These are phyloP conservation scores for Mortierella sp. DNA, from an alignment of 371 early-diverging fungal genomes.

Conservation along the genomic window DNA sequence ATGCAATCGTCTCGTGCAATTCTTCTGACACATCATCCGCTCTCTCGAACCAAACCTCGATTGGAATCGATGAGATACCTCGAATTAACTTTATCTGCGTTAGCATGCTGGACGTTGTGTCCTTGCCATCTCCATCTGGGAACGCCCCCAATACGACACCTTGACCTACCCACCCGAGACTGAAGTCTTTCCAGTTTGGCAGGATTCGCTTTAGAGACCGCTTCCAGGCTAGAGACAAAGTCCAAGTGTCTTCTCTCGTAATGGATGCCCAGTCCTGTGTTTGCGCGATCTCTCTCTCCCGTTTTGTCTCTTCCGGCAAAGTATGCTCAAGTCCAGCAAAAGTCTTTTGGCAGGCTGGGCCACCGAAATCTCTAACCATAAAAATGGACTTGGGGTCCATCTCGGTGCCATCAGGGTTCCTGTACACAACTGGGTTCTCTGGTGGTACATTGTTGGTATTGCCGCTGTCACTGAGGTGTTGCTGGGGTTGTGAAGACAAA, in stretches of 20 bases:
- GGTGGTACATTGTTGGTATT: not conserved
- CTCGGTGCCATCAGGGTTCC: slow-evolving; percentile 42
- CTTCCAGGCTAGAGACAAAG: slow-evolving; percentile 40
- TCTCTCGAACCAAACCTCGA: slow-evolving; percentile 55
- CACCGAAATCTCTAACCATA: slow-evolving; percentile 46
- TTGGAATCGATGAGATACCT: slow-evolving; percentile 45
- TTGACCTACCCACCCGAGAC: slow-evolving; percentile 42
- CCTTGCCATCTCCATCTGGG: slow-evolving; percentile 25
- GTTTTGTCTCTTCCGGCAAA: slow-evolving; percentile 8
- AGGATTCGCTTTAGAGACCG: slow-evolving; percentile 29
- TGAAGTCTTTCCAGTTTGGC: slow-evolving; percentile 51
- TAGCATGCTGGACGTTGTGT: slow-evolving; percentile 25
- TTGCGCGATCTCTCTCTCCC: slow-evolving; percentile 30
- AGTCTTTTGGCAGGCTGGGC: slow-evolving; percentile 15
- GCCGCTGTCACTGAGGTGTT: not conserved
- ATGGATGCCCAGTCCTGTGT: slow-evolving; percentile 13
- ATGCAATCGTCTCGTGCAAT: slow-evolving; percentile 22
- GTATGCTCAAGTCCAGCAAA: slow-evolving; percentile 8
- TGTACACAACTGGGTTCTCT: slow-evolving; percentile 17
- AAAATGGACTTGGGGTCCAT: slow-evolving; percentile 46
- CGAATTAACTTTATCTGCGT: slow-evolving; percentile 51
- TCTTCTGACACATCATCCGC: slow-evolving; percentile 39
- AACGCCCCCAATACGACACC: slow-evolving; percentile 46
- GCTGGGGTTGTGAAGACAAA: slow-evolving; percentile 7
- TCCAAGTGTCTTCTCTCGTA: slow-evolving; percentile 21